These are phyloP conservation scores for Kokia cookei DNA, from an alignment of 441 rosid genomes.

Conservation along the genomic window DNA sequence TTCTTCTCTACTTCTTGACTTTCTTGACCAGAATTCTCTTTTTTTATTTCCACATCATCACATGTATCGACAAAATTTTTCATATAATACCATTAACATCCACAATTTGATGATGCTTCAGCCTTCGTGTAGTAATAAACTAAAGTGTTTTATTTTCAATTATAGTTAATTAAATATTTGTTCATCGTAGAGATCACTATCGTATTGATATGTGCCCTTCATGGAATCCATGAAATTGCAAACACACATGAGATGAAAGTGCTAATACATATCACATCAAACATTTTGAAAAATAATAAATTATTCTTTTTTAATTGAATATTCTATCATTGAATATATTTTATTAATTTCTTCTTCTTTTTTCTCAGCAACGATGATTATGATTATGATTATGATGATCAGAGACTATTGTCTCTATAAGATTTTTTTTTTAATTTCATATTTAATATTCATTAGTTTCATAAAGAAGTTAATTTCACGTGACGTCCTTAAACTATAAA, in stretches of 20 bases:
- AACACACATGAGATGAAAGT: constrained; percentile 4
- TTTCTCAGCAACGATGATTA: background rate
- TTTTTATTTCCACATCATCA: too few species aligned
- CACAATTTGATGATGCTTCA: too few species aligned
- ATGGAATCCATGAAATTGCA: constrained; percentile 16
- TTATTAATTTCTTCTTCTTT: background rate
- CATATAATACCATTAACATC: too few species aligned
- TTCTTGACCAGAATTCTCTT: too few species aligned
- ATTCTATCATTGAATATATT: background rate
- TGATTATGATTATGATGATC: background rate
- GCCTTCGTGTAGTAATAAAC: too few species aligned
- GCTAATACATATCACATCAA: constrained; percentile 22
- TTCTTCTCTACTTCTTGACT: too few species aligned
- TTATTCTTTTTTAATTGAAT: constrained; percentile 7
- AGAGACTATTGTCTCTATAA: background rate
- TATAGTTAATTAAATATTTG: background rate
- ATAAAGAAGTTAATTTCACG: too few species aligned
- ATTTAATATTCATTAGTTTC: too few species aligned
- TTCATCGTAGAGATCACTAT: constrained; percentile 5
- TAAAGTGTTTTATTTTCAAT: too few species aligned
- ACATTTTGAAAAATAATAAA: background rate
- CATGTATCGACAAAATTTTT: too few species aligned
- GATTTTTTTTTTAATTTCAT: background rate
- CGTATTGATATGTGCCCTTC: constrained; percentile 24
- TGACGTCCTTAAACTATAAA: too few species aligned